Evolutionary conservation across 306 rosid genomes (phyloP), one percentile per base, ranked within the genome.

Genomic region (Aeschynomene evenia): DNA sequence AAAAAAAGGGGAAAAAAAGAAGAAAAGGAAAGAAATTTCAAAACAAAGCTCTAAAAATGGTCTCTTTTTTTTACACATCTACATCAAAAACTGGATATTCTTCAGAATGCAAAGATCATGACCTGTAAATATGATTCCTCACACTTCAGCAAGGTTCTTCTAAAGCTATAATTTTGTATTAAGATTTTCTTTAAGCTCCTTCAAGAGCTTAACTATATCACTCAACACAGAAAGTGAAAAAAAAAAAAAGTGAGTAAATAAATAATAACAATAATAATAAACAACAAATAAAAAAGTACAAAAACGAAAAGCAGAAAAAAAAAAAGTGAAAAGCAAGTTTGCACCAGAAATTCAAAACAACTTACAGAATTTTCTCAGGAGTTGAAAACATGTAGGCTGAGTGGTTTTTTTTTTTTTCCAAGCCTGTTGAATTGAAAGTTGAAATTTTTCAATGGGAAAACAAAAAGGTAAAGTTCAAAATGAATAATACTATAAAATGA

Each of bases 371-470:
- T n/a, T n/a, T 78, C 51, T 73, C 43, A 70, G 63, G 45, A 49
- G 70, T 49, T 68, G 80, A 54, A 72, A 75, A 48, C 79, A 79
- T 60, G 87, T 76, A 85, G 72, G 80, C 83, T 66, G 77, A 80
- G 80, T 80, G 77, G 68, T 82, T 83, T 85, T 37, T 37, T 4
- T 36, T 36, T 4, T 4, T 36, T 80, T 73, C 80, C 76, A 72
- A 74, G 79, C 75, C 71, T 60, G 80, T 85, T 71, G 87, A 86
- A 81, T 83, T 76, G 87, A 68, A 63, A 63, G 74, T 31, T 77
- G 77, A 56, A 78, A 77, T 14, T 48, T 23, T 48, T 67, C 58
- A 55, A 71, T 58, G 37, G 22, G 22, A 49, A 75, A n/a, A n/a
- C n/a, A n/a, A 76, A 61, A 62, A 63, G 54, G 74, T 67, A 71